A percentile compares a stretch with the other conserved stretches of the same genome.
phyloP scores from a whole-genome alignment of 345 rosid species.

The Eucalyptus cloeziana region DNA sequence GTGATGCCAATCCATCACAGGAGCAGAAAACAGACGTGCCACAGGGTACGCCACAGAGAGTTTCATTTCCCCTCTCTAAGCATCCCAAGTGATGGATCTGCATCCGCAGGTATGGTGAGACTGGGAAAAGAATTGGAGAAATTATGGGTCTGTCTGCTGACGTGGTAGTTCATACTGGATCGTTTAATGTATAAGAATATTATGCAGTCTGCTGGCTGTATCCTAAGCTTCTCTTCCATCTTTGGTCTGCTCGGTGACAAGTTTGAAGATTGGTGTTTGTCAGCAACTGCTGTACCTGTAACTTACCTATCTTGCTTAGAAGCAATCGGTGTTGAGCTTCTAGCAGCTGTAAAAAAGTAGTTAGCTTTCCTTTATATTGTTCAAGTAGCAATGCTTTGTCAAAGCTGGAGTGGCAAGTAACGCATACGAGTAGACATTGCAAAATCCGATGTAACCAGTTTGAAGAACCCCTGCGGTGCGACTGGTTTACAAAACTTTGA shows the following conservation, averaged over 20 bases:
- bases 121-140: not conserved
- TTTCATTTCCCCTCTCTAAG: conserved; percentile 64
- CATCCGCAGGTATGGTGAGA: not conserved
- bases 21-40: conserved; percentile 35
- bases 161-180: not conserved
- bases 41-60: conserved; percentile 37
- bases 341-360: not conserved
- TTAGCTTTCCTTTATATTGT: not conserved
- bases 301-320: not conserved
- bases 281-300: not conserved
- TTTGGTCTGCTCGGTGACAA: not conserved
- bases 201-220: not conserved
- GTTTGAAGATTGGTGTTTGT: not conserved
- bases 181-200: not conserved
- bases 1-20: conserved; percentile 39
- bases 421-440: not conserved
- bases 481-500: not conserved
- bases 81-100: conserved; percentile 24
- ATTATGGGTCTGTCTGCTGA: not conserved
- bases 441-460: not conserved
- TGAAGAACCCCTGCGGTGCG: not conserved
- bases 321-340: not conserved
- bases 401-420: not conserved
- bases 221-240: not conserved
- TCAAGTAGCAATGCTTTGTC: not conserved